Evolutionary conservation across 2,329 filamentous ascomycete species (phyloP).

Genomic region (Fusarium sp.): DNA sequence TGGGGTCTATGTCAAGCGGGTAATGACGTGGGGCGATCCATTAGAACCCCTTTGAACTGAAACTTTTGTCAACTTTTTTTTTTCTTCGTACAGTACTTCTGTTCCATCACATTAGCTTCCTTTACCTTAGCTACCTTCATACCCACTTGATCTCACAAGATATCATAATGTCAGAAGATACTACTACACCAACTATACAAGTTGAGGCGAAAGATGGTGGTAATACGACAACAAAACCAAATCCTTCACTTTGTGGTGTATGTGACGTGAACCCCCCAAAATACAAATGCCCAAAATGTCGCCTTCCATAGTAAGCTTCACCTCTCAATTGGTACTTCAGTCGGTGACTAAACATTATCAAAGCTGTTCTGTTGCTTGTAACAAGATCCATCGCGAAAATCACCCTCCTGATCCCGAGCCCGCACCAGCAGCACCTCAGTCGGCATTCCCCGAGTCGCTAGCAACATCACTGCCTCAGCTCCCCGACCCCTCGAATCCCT

Average conservation of each 20-base stretch:
- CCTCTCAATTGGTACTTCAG: too few relatives aligned
- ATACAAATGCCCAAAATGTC: conserved; percentile 73
- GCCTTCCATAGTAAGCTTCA: conserved; percentile 66
- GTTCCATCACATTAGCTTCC: background rate
- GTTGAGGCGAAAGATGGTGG: background rate
- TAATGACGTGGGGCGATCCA: conserved; percentile 35
- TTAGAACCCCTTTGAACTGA: conserved; percentile 12
- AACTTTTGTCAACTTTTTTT: conserved; percentile 14
- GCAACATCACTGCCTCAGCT: conserved; percentile 6
- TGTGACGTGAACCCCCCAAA: conserved; percentile 65
- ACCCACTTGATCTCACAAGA: background rate
- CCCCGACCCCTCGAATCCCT: conserved; percentile 56
- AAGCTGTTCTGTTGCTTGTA: conserved; percentile 72
- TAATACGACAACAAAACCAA: conserved; percentile 10
- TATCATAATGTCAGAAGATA: conserved; percentile 30
- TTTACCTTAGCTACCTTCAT: background rate
- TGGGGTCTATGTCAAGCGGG: conserved; percentile 22
- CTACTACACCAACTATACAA: background rate
- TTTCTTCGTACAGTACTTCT: background rate
- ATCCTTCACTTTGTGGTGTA: conserved; percentile 59
- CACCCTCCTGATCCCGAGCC: conserved; percentile 56
- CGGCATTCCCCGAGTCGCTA: conserved; percentile 38
- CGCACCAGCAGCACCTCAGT: background rate
- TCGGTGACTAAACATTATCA: background rate
- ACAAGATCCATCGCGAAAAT: conserved; percentile 62